phyloP scores from a whole-genome alignment of 1,139 yeast genomes.

The Blastobotrys arbuscula region DNA sequence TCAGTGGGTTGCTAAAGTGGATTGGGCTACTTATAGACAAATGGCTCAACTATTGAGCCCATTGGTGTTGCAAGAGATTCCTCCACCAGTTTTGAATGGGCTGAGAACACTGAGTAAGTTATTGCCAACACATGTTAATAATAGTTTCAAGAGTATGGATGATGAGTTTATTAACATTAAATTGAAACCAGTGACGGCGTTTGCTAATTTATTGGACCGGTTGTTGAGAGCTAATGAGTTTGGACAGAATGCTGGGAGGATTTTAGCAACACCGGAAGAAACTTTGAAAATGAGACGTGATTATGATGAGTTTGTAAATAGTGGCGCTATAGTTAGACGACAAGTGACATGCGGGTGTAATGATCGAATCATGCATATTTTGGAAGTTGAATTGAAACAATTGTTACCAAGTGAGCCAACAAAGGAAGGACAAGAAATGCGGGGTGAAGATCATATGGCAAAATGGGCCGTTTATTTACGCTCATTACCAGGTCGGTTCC shows the following conservation, averaged over 20 bases:
- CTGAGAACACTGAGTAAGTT: slow-evolving; percentile 31
- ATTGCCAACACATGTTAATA: slow-evolving; percentile 26
- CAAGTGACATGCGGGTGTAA: slow-evolving; percentile 14
- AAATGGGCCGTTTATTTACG: slow-evolving; percentile 40
- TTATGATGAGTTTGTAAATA: slow-evolving; percentile 51
- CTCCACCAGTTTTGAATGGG: slow-evolving; percentile 45
- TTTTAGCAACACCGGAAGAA: slow-evolving; percentile 44
- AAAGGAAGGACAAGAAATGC: background rate
- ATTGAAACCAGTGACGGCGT: slow-evolving; percentile 50
- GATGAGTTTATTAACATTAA: slow-evolving; percentile 47
- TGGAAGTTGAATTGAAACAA: slow-evolving; percentile 42
- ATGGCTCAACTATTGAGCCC: slow-evolving; percentile 63
- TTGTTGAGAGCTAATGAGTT: slow-evolving; percentile 56
- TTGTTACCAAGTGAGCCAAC: slow-evolving; percentile 29
- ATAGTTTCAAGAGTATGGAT: slow-evolving; percentile 44
- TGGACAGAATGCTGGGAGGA: slow-evolving; percentile 50
- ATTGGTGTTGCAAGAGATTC: slow-evolving; percentile 57
- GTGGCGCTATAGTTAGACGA: slow-evolving; percentile 47
- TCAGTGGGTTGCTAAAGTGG: slow-evolving; percentile 65
- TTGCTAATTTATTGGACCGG: slow-evolving; percentile 52
- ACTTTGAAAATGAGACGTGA: slow-evolving; percentile 52
- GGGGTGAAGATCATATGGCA: slow-evolving; percentile 14
- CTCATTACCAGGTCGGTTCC: slow-evolving; percentile 44
- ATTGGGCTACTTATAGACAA: slow-evolving; percentile 52
- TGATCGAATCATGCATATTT: slow-evolving; percentile 34